Evolutionary conservation across 2,329 filamentous ascomycete species (phyloP).

Genomic region (Aspergillus sp.): DNA sequence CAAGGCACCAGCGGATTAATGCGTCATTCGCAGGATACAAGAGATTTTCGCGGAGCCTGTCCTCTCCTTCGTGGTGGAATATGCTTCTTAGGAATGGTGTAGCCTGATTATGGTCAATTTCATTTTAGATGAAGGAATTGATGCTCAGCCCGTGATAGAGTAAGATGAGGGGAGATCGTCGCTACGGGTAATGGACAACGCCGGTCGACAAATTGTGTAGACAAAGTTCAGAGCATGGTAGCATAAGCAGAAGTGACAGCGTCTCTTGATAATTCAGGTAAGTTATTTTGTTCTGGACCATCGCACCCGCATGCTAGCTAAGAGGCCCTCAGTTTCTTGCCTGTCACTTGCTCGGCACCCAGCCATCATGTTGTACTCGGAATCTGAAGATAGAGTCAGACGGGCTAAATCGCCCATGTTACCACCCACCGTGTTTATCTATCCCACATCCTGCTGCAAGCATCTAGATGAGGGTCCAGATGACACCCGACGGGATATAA

Average conservation of each 20-base stretch:
- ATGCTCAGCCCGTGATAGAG: conserved; percentile 8
- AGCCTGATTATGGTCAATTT: neutral
- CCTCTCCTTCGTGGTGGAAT: neutral
- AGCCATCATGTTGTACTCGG: conserved; percentile 6
- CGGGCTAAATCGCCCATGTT: neutral
- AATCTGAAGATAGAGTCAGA: neutral
- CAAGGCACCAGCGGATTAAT: neutral
- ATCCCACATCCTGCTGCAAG: conserved; percentile 9
- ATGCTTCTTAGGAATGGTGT: neutral
- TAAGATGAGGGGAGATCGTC: conserved; percentile 7
- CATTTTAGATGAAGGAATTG: conserved; percentile 8
- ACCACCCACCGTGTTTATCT: neutral
- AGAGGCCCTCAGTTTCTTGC: conserved; percentile 12
- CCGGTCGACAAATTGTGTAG: conserved; percentile 7
- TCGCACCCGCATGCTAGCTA: neutral
- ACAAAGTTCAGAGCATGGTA: conserved; percentile 10
- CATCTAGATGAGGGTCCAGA: conserved; percentile 8
- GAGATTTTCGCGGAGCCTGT: neutral
- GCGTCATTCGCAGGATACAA: neutral
- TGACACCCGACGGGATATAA: conserved; percentile 4
- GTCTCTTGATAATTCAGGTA: conserved; percentile 7
- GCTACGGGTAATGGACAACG: conserved; percentile 6
- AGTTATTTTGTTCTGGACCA: conserved; percentile 8
- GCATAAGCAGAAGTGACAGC: neutral
- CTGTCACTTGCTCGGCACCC: conserved; percentile 3